phyloP scores from a whole-genome alignment of 2,329 filamentous ascomycete species.

The Stachybotrys elegans region DNA sequence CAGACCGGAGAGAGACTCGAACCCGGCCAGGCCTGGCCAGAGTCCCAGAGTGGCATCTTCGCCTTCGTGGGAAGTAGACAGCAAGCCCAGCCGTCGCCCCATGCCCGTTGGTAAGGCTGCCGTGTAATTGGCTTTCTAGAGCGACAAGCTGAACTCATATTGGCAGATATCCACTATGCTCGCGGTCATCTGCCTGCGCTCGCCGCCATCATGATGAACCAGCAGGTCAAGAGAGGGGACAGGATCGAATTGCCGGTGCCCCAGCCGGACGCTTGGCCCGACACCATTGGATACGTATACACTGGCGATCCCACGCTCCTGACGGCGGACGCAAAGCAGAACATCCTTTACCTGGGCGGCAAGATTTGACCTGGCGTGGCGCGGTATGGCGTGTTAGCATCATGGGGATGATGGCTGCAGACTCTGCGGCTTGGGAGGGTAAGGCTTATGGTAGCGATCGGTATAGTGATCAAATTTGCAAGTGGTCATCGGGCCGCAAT shows the following conservation, averaged over 20 bases:
- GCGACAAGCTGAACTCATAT: too few species aligned
- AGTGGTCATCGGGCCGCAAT: too few species aligned
- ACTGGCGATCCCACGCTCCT: conserved; percentile 39
- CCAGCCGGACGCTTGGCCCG: conserved; percentile 48
- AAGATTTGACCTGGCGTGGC: conserved; percentile 31
- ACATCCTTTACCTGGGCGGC: conserved; percentile 52
- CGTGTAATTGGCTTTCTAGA: too few species aligned
- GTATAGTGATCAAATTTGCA: too few species aligned
- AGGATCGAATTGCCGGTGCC: conserved; percentile 54
- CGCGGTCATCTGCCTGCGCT: conserved; percentile 43
- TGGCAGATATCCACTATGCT: conserved; percentile 24
- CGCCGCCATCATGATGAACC: conserved; percentile 49
- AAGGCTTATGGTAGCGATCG: too few species aligned
- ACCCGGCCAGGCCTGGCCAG: not conserved
- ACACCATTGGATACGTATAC: conserved; percentile 52
- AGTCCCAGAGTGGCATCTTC: too few species aligned
- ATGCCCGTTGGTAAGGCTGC: conserved; percentile 1
- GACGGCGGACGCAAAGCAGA: conserved; percentile 42
- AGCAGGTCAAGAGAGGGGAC: conserved; percentile 46
- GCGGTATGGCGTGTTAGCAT: too few species aligned
- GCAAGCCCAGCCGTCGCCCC: not conserved
- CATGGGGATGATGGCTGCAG: too few species aligned
- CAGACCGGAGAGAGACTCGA: not conserved
- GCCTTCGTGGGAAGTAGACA: not conserved
- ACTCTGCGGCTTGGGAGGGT: too few species aligned